phyloP scores from a whole-genome alignment of 441 rosid genomes.

The Aquilaria agallochum region DNA sequence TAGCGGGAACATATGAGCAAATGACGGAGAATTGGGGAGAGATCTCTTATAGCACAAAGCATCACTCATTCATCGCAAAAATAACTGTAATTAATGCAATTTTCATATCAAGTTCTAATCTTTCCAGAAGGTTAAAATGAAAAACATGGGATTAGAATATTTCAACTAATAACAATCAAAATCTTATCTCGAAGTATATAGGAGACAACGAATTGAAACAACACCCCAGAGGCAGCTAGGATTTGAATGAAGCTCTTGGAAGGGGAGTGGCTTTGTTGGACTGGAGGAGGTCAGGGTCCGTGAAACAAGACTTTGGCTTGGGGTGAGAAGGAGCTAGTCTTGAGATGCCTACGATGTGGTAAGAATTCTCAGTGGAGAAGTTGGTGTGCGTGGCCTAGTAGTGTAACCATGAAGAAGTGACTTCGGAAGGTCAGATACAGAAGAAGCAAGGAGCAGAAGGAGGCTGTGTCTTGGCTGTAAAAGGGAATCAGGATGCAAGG shows the following conservation, averaged over 20 bases:
- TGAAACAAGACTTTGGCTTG: constrained; percentile 89
- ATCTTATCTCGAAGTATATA: neutral
- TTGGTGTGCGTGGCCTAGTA: constrained; percentile 40
- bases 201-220: neutral
- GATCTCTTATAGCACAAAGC: too few species aligned
- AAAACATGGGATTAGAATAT: neutral
- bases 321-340: constrained; percentile 53
- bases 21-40: too few species aligned
- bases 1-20: too few species aligned
- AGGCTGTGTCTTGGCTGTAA: constrained; percentile 12
- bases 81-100: too few species aligned
- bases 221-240: constrained; percentile 92
- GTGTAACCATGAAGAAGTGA: constrained; percentile 41
- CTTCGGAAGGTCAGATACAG: constrained; percentile 20
- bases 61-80: too few species aligned
- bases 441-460: constrained; percentile 6
- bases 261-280: constrained; percentile 32
- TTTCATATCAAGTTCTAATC: too few species aligned
- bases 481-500: constrained; percentile 12
- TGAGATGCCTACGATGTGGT: constrained; percentile 64
- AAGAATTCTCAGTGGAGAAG: constrained; percentile 62
- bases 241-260: constrained; percentile 69
- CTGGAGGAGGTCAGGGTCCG: constrained; percentile 69
- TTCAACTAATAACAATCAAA: neutral
- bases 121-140: neutral